Evolutionary conservation across 2,329 filamentous ascomycete species (phyloP).

Genomic region (Trichoderma sp.): DNA sequence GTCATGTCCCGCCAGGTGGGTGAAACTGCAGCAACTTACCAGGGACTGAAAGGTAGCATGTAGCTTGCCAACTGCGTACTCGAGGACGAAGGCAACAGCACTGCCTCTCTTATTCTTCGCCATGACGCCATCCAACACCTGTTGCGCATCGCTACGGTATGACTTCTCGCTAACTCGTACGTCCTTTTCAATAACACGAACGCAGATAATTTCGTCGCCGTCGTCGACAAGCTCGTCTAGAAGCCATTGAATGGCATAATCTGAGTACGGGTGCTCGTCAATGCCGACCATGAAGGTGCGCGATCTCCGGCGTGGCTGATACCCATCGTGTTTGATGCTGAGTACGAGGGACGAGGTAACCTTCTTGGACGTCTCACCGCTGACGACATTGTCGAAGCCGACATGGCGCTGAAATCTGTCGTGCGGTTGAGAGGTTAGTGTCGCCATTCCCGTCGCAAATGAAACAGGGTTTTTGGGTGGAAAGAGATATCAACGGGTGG

Average conservation of each 20-base stretch:
- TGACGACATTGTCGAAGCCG: conserved; percentile 60
- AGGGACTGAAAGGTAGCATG: conserved; percentile 89
- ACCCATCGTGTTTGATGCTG: conserved; percentile 83
- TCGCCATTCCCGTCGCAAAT: conserved; percentile 38
- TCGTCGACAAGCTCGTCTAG: conserved; percentile 91
- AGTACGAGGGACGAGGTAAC: conserved; percentile 73
- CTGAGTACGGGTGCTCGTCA: conserved; percentile 88
- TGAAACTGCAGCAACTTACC: conserved; percentile 52
- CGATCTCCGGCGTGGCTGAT: conserved; percentile 75
- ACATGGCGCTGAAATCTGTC: conserved; percentile 61
- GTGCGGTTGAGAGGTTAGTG: conserved; percentile 45
- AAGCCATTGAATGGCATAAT: conserved; percentile 90
- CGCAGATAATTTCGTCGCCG: conserved; percentile 88
- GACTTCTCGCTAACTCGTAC: conserved; percentile 67
- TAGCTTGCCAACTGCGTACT: conserved; percentile 86
- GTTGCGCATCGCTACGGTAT: conserved; percentile 75
- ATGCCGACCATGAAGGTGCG: conserved; percentile 89
- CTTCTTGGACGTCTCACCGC: conserved; percentile 56
- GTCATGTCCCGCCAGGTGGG: background rate
- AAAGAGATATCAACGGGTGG: background rate
- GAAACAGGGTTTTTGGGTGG: background rate
- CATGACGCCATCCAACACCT: conserved; percentile 74
- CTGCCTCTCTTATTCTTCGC: conserved; percentile 76
- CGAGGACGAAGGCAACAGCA: conserved; percentile 81
- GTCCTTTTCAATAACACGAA: conserved; percentile 84